phyloP scores from a whole-genome alignment of 1,284 basidiomycete genomes.

The Trametes sp. region DNA sequence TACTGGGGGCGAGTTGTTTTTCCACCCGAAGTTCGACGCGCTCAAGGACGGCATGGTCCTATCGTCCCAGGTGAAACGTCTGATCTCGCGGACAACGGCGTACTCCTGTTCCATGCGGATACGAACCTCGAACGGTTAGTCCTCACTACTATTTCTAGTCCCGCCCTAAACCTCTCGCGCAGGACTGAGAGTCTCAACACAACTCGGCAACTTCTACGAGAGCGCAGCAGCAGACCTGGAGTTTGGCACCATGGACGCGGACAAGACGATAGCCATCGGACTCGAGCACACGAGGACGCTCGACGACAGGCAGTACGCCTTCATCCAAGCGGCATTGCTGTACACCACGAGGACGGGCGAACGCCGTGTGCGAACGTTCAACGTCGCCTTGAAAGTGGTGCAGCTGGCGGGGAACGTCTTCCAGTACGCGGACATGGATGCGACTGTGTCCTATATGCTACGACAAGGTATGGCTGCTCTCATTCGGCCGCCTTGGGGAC shows the following conservation, averaged over 20 bases:
- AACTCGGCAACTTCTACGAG: conserved; percentile 87
- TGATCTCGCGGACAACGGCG: conserved; percentile 77
- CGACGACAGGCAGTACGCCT: conserved; percentile 80
- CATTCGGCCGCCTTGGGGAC: not conserved
- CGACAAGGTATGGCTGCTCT: conserved; percentile 73
- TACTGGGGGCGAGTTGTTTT: conserved; percentile 95
- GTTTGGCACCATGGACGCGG: conserved; percentile 83
- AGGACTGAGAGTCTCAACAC: conserved; percentile 78
- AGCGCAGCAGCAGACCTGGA: conserved; percentile 81
- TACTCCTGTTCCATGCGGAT: conserved; percentile 88
- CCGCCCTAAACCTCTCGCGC: not conserved
- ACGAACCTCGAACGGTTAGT: conserved; percentile 85
- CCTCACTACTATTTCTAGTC: not conserved
- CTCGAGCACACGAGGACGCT: conserved; percentile 74
- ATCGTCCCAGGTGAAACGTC: conserved; percentile 75
- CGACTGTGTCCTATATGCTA: conserved; percentile 76
- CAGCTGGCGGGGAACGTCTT: conserved; percentile 92
- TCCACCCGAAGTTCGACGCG: conserved; percentile 89
- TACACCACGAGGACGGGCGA: conserved; percentile 87
- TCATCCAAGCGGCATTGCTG: conserved; percentile 90
- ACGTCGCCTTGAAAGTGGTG: conserved; percentile 85
- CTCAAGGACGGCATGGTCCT: conserved; percentile 74
- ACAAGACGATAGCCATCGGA: conserved; percentile 78
- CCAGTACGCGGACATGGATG: conserved; percentile 92
- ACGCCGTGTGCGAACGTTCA: conserved; percentile 87